A percentile compares a stretch with the other conserved stretches of the same genome.
phyloP scores from a whole-genome alignment of 495 filamentous ascomycete genomes.

The Cairneyella variabilis region DNA sequence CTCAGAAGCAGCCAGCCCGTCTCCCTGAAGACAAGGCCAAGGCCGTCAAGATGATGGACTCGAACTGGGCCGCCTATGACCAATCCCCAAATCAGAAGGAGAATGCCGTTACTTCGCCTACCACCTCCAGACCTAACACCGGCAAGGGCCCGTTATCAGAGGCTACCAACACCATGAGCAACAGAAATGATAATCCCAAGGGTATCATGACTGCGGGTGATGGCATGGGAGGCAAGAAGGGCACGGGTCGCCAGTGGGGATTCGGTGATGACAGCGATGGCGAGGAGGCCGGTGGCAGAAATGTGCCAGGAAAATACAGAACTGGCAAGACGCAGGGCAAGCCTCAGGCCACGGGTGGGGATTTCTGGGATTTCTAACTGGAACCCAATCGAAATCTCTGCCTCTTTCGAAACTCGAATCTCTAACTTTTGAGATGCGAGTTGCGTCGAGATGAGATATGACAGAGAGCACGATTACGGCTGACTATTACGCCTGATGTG shows the following conservation, averaged over 20 bases:
- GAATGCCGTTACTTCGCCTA: conserved; percentile 26
- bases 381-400: neutral
- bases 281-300: conserved; percentile 23
- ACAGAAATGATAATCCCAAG: conserved; percentile 28
- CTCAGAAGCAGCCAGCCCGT: conserved; percentile 26
- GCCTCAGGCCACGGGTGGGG: conserved; percentile 12
- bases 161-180: conserved; percentile 20
- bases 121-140: conserved; percentile 20
- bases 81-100: conserved; percentile 53
- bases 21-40: conserved; percentile 50
- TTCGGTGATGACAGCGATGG: conserved; percentile 54
- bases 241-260: conserved; percentile 53
- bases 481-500: neutral
- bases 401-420: too few relatives aligned
- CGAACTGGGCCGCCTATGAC: conserved; percentile 62
- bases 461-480: neutral
- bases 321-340: conserved; percentile 21
- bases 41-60: conserved; percentile 63
- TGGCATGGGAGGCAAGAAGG: conserved; percentile 72
- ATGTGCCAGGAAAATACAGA: conserved; percentile 14
- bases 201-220: conserved; percentile 49
- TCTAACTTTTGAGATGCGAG: too few relatives aligned
- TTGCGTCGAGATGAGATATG: too few relatives aligned
- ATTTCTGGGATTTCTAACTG: conserved; percentile 26
- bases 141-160: conserved; percentile 27